Base-by-base conservation (phyloP, 2,329 filamentous ascomycete species). In the Phialemoniopsis sp. region DNA sequence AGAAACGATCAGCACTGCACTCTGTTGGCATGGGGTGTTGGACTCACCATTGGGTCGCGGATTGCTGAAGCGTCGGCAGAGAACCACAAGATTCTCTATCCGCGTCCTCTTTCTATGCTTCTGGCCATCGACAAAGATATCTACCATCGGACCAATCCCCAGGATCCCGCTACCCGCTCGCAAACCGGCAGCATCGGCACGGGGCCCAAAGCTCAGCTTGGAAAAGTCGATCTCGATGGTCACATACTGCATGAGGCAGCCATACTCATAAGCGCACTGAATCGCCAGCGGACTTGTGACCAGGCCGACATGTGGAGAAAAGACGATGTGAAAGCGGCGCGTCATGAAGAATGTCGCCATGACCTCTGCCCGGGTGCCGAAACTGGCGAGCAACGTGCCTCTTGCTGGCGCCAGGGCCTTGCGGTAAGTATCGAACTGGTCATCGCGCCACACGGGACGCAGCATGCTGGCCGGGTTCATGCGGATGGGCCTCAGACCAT, bases 191-290 rank as follows among this genome's bases (percentile, higher is more conserved):
- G 61, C 59, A 1, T 45, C 38, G 5, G 47, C 46, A 1, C 43
- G 36, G 3, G 51, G 42, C 3, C 62, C 62, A 16, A 61, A 62
- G 2, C 57, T 54, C 8, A 66, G 49, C 10, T 53, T 57, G 1
- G 66, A 59, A 48, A 68, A 51, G 42, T 70, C 67, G 2, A 71
- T 21, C 42, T 71, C 67, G 9, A 71, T 36, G 2, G 56, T 55
- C 16, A 71, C 46, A 18, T 55, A 52, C 13, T 49, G 56, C 47
- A 68, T 62, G 28, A 62, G 59, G 2, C 47, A 38, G 2, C 56
- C 58, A 35, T 67, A 67, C 8, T 38, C 47, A 21, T 56, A 54
- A 18, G 66, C 45, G 57, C 59, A 68, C 4, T 45, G 39, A 0
- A 57, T 61, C 2, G 59, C 60, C 0, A 66, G 53, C 0, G 63